A percentile compares a stretch with the other conserved stretches of the same genome.
Evolutionary conservation across 179 eudicot genomes (phyloP).

Genomic region (Drosera spatulata): DNA sequence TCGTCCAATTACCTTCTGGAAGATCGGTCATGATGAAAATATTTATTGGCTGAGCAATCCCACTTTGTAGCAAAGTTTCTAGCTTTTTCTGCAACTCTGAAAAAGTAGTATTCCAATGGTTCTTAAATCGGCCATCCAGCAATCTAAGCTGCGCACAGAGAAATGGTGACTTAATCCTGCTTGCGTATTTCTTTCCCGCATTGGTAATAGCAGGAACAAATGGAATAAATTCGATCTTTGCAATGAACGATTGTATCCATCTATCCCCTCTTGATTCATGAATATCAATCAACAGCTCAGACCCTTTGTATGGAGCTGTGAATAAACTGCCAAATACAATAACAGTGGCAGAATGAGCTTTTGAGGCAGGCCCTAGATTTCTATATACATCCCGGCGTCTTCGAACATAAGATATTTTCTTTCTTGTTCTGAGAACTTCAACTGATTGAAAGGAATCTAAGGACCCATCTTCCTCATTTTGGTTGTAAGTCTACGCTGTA

Average conservation of each 20-base stretch:
- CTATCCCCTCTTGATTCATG: constrained; percentile 46
- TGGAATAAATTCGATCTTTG: constrained; percentile 50
- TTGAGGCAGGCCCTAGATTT: constrained; percentile 72
- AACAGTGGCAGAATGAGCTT: constrained; percentile 41
- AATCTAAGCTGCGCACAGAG: constrained; percentile 19
- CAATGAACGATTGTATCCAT: constrained; percentile 48
- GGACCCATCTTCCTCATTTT: constrained; percentile 14
- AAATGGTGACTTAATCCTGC: constrained; percentile 48
- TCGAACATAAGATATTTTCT: constrained; percentile 67
- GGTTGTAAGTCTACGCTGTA: constrained; percentile 74
- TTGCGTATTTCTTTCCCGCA: constrained; percentile 50
- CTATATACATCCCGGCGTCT: constrained; percentile 55
- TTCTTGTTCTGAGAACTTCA: constrained; percentile 65
- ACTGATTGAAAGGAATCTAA: constrained; percentile 59
- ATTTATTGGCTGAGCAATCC: too few relatives aligned
- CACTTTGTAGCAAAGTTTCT: too few relatives aligned
- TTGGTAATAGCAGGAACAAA: constrained; percentile 48
- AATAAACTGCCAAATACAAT: constrained; percentile 86
- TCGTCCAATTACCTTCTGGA: constrained; percentile 12
- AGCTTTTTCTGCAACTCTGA: too few relatives aligned
- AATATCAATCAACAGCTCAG: constrained; percentile 69
- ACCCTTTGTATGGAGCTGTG: constrained; percentile 68
- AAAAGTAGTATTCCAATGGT: too few relatives aligned
- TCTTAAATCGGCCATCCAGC: too few relatives aligned
- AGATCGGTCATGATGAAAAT: constrained; percentile 78